A percentile compares a stretch with the other conserved stretches of the same genome.
Conservation (phyloP, 768 basidiomycete genomes). For the Lentinula aciculospora region DNA sequence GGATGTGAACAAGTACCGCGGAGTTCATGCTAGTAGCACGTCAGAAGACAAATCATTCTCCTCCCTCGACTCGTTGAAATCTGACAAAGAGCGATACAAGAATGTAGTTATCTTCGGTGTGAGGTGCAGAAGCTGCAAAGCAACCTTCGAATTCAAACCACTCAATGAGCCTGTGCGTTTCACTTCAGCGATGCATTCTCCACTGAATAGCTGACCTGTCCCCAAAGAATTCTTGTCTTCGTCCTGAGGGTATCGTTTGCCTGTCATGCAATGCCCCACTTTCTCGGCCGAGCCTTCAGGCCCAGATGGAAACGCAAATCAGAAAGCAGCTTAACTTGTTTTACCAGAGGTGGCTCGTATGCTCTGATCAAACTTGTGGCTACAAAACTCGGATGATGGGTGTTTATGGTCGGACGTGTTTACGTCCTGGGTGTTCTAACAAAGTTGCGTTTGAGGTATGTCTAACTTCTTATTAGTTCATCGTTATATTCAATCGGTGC, state of each 20-base stretch:
- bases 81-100: slow-evolving; percentile 84
- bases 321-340: slow-evolving; percentile 71
- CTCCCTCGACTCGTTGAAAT: slow-evolving; percentile 83
- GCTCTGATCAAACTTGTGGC: slow-evolving; percentile 81
- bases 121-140: slow-evolving; percentile 72
- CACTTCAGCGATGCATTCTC: slow-evolving; percentile 13
- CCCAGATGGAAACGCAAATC: slow-evolving; percentile 86
- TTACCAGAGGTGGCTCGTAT: slow-evolving; percentile 86
- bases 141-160: slow-evolving; percentile 49
- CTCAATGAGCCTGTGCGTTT: slow-evolving; percentile 53
- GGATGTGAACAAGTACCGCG: slow-evolving; percentile 53
- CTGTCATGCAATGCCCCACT: slow-evolving; percentile 54
- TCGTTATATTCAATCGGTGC: slow-evolving; percentile 5
- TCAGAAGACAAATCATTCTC: slow-evolving; percentile 64
- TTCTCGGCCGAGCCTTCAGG: slow-evolving; percentile 56
- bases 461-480: not conserved
- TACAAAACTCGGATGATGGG: slow-evolving; percentile 90
- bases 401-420: slow-evolving; percentile 82
- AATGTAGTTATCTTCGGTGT: slow-evolving; percentile 68
- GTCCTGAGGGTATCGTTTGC: slow-evolving; percentile 63
- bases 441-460: slow-evolving; percentile 71
- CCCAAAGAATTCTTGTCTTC: slow-evolving; percentile 61
- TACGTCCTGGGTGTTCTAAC: slow-evolving; percentile 64
- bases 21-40: slow-evolving; percentile 27
- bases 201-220: not conserved